Evolutionary conservation across 345 rosid genomes (phyloP).

Genomic region (Aquilaria yunnanensis): DNA sequence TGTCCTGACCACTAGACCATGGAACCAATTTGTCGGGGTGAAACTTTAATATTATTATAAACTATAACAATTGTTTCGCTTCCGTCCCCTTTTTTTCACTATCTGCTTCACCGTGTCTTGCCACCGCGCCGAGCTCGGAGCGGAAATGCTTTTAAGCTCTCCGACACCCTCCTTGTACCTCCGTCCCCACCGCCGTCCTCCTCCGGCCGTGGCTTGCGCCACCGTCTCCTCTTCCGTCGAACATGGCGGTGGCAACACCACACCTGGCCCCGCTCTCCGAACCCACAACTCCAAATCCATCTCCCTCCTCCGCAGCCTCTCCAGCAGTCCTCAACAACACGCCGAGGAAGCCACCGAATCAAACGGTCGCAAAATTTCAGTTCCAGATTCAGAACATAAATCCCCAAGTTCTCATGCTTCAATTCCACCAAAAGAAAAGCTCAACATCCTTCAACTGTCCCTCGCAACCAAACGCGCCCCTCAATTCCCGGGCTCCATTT

Average conservation of each 20-base stretch:
- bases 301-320: conserved; percentile 19
- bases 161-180: conserved; percentile 18
- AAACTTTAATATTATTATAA: no score
- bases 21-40: conserved; percentile 26
- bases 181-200: conserved; percentile 21
- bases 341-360: conserved; percentile 1
- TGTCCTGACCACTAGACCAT: conserved; percentile 94
- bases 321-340: conserved; percentile 12
- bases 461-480: conserved; percentile 55
- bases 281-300: conserved; percentile 53
- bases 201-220: conserved; percentile 5
- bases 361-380: neutral
- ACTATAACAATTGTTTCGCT: neutral
- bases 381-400: neutral
- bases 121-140: neutral
- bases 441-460: conserved; percentile 51
- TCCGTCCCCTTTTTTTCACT: neutral
- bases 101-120: neutral
- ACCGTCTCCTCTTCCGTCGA: conserved; percentile 24
- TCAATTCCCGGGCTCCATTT: conserved; percentile 61
- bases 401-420: neutral
- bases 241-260: conserved; percentile 10
- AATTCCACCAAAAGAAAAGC: conserved; percentile 36
- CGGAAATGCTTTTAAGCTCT: conserved; percentile 16
- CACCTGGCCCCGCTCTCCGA: conserved; percentile 29